Evolutionary conservation across 2,329 filamentous ascomycete species (phyloP).

Genomic region (Myriosclerotinia duriaeana): DNA sequence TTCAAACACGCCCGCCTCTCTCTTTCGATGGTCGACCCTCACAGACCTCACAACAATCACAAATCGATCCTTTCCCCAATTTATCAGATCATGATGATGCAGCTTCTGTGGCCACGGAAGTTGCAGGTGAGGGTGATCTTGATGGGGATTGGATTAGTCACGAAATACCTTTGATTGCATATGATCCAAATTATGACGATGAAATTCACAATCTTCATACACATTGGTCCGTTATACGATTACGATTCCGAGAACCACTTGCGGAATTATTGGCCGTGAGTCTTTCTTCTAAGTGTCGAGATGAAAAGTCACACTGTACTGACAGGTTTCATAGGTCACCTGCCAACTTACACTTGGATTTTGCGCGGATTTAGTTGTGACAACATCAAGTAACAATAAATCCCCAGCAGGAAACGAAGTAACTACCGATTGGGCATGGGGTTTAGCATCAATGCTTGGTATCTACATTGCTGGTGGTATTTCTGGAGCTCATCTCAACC

Average conservation of each 20-base stretch:
- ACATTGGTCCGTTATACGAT: slow-evolving; percentile 49
- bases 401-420: slow-evolving; percentile 45
- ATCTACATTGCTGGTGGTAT: slow-evolving; percentile 51
- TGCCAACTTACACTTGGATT: slow-evolving; percentile 49
- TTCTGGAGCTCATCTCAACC: slow-evolving; percentile 49
- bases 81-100: slow-evolving; percentile 28
- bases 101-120: slow-evolving; percentile 30
- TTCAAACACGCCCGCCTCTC: slow-evolving; percentile 7
- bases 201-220: slow-evolving; percentile 38
- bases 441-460: slow-evolving; percentile 53
- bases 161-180: slow-evolving; percentile 29
- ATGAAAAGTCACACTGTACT: not conserved
- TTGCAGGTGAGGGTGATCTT: slow-evolving; percentile 27
- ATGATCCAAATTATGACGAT: slow-evolving; percentile 32
- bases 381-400: slow-evolving; percentile 28
- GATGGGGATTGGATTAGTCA: slow-evolving; percentile 30
- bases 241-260: slow-evolving; percentile 50
- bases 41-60: not conserved
- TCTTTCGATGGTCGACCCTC: slow-evolving; percentile 13
- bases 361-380: slow-evolving; percentile 48
- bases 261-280: slow-evolving; percentile 53
- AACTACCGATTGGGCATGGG: slow-evolving; percentile 51
- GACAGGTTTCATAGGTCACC: slow-evolving; percentile 27
- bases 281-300: not conserved
- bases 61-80: slow-evolving; percentile 21